Evolutionary conservation across 2,329 filamentous ascomycete species (phyloP), one percentile per base, ranked within the genome.

Genomic region (Rosellinia necatrix): DNA sequence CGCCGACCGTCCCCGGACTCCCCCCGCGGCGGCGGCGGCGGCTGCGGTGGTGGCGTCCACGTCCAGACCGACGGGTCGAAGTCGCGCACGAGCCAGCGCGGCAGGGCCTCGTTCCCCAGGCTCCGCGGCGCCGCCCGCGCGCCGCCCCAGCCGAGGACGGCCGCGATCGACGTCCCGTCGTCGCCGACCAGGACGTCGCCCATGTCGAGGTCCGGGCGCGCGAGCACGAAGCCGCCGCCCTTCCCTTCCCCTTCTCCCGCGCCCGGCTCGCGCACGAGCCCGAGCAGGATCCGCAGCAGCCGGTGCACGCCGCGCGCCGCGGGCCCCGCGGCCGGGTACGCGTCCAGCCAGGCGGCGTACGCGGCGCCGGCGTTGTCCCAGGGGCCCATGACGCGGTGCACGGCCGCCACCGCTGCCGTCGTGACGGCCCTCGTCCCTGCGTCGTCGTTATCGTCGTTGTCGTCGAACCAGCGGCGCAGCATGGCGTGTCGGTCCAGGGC

Each of bases 131-230:
- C 61, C n/a, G 50, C 50, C 12, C 59, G 53, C 17, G 59, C 65
- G 9, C 61, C 57, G 22, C 67, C 65, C 67, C 67, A 69, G 15
- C 66, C 67, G 0, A 68, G 42, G 22, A 69, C 64, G 6, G 58
- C 65, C 46, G 55, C 53, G 9, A 67, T 48, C 3, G 56, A 47
- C 13, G 57, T 40, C 17, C 64, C 63, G 34, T 66, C 58, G 3
- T 65, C 47, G 7, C 53, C 59, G 24, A 69, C 38, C 37, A 69
- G 49, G 43, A 69, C 60, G 35, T 69, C 52, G 25, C 58, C 66
- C 55, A 69, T 59, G 17, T 56, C 64, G 12, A 69, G 55, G 30
- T 62, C 60, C 3, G 62, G 55, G 27, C 68, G 66, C 9, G 64
- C 44, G 25, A 69, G 60, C 4, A 68, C 67, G 30, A 69, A 69